Evolutionary conservation across 331 rosid species (phyloP).

Genomic region (Quercus tomentella): DNA sequence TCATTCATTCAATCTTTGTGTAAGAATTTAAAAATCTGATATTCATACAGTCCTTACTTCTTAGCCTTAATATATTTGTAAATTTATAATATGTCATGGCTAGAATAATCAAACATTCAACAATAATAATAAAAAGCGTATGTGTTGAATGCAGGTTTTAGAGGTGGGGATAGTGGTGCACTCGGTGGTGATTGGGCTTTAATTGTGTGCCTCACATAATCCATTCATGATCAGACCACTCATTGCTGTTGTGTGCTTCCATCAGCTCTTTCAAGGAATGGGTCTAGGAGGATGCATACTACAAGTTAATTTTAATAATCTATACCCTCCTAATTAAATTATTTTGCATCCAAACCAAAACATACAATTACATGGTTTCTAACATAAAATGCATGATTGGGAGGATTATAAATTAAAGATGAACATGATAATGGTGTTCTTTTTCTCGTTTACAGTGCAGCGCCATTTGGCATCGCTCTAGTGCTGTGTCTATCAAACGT

Average conservation of each 20-base stretch:
- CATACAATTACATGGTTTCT: no score
- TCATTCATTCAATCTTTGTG: no score
- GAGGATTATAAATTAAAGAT: constrained; percentile 54
- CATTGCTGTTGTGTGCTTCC: constrained; percentile 69
- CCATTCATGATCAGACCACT: constrained; percentile 72
- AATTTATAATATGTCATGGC: no score
- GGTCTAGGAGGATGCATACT: constrained; percentile 71
- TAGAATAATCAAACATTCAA: no score
- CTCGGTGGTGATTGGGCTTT: constrained; percentile 73
- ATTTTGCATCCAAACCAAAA: no score
- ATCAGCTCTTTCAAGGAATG: constrained; percentile 80
- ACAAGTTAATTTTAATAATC: constrained; percentile 33
- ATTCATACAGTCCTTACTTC: no score
- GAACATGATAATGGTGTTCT: constrained; percentile 42
- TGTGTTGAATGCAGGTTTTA: constrained; percentile 36
- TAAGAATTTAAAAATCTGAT: no score
- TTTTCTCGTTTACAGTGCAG: constrained; percentile 44
- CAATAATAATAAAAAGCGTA: no score
- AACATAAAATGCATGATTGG: constrained; percentile 4
- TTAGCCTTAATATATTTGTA: no score
- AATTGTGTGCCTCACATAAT: constrained; percentile 44
- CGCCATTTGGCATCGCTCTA: constrained; percentile 62
- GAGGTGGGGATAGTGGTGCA: constrained; percentile 72
- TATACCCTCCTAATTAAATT: no score
- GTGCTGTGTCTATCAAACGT: constrained; percentile 58